Conservation (phyloP, 208 protist genomes). For the Vickermania ingenoplastis region DNA sequence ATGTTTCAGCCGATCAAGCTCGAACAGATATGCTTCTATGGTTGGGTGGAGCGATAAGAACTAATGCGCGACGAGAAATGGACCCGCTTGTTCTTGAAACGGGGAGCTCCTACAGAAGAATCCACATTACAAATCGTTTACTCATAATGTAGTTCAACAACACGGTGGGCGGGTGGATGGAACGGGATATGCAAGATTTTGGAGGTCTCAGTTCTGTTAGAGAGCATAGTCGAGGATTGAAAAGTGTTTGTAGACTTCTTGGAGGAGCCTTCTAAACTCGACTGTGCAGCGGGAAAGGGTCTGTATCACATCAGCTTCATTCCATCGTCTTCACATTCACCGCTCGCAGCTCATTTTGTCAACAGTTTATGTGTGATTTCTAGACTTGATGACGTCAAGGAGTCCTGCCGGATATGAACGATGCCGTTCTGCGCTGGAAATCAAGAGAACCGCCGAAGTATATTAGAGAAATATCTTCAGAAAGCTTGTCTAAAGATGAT, state of each 20-base stretch:
- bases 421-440: slow-evolving; percentile 9
- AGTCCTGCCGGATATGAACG: slow-evolving; percentile 13
- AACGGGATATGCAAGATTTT: neutral
- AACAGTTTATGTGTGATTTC: slow-evolving; percentile 30
- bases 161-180: neutral
- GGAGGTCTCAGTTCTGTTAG: neutral
- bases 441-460: neutral
- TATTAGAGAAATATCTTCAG: slow-evolving; percentile 1
- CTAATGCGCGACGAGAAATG: slow-evolving; percentile 12
- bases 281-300: neutral
- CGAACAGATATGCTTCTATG: slow-evolving; percentile 59
- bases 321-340: slow-evolving; percentile 10
- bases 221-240: neutral
- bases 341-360: slow-evolving; percentile 16
- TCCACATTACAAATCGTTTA: neutral
- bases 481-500: slow-evolving; percentile 14
- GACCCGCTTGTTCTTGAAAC: neutral
- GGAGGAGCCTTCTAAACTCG: neutral
- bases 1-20: neutral
- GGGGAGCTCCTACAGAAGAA: neutral
- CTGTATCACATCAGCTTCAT: slow-evolving; percentile 18
- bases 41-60: slow-evolving; percentile 66
- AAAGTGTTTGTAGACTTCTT: neutral
- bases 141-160: neutral
- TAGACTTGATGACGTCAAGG: slow-evolving; percentile 29